Evolutionary conservation across 257 asterid genomes (phyloP), one percentile per base, ranked within the genome.

Genomic region (Ehretia macrophylla): DNA sequence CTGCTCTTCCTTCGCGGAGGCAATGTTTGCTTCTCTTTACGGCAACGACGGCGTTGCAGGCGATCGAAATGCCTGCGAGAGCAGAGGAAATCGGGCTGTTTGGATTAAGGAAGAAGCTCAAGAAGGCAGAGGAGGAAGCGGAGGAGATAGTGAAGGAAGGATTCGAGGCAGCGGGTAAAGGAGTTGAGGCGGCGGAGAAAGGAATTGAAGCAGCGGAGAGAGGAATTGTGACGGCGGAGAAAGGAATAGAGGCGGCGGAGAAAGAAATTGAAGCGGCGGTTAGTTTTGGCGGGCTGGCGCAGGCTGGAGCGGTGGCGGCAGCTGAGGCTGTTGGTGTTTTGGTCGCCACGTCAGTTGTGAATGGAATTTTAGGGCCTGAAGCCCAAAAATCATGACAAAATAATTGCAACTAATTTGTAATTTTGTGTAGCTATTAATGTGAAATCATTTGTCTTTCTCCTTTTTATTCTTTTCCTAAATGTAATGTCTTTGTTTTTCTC

Each of bases 331-430:
- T 83, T 42, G 96, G 87, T 12, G 76, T 90, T 54, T 40, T 83
- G 75, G 44, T 85, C 22, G 91, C 91, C 46, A 70, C 89, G 8
- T 71, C 91, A 11, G 65, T 85, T 61, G 98, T 87, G 60, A 83
- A 75, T 47, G 96, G 83, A 19, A 87, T 85, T 69, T 61, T 90
- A 63, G 96, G 96, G 52, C 88, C 98, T 18, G 97, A 83, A 78
- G 83, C 87, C 65, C 81, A 68, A 75, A 84, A 77, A 72, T 71
- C 85, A 5, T 81, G 83, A 88, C 60, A 4, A 52, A 32, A 4
- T 21, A 17, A 17, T 32, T 14, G 16, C 51, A 32, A 22, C 48
- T 57, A n/a, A 17, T 39, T 16, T 49, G 46, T 46, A 14, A 5
- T 51, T 51, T 19, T 10, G 4, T 38, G 11, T 38, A 27, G 35